Base-by-base conservation (phyloP, 139 green algal species). In the Pleodorina starrii region DNA sequence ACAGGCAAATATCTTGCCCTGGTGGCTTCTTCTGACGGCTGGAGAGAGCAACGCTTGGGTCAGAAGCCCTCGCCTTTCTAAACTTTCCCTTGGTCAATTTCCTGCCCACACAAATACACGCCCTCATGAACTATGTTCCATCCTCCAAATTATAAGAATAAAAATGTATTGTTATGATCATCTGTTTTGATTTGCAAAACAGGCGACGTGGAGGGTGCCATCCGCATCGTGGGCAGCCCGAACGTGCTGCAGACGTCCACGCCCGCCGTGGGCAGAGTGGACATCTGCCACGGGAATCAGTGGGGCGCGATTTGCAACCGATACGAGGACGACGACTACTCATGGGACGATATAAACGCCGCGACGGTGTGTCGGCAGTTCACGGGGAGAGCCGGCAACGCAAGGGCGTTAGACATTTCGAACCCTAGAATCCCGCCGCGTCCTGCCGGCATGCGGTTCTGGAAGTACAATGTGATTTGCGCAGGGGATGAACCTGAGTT, bases 251-350 rank as follows among this genome's bases (percentile, higher is more conserved):
- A 38, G 36, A 35, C 25, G 6, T 32, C 21, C 43, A 32, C 29
- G 1, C 11, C 19, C n/a, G 36, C 44, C 17, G 29, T 68, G 43
- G 83, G 83, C 29, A 44, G 83, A 7, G 35, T 88, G 17, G 83
- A 88, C 12, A 25, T 88, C 0, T 88, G 83, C 46, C 21, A 72
- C 23, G 36, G 29, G 6, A n/a, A 35, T n/a, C 4, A 69, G 25
- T 88, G 83, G 83, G 83, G 83, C 21, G 66, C 66, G 35, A 7
- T 81, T 0, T 88, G 83, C 35, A 50, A 50, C 25, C 19, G 32
- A 10, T 69, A 50, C 43, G 72, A 75, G 17, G 81, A 79, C 38
- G 43, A 25, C 6, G 2, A 1, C 23, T 72, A 42, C 19, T 50
- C 42, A 23, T 86, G 79, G 79, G 79, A 86, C 81, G 60, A 77